These are phyloP conservation scores for Pseudocercospora pini-densiflorae DNA, from an alignment of 2,329 filamentous ascomycete species.

Conservation along the genomic window DNA sequence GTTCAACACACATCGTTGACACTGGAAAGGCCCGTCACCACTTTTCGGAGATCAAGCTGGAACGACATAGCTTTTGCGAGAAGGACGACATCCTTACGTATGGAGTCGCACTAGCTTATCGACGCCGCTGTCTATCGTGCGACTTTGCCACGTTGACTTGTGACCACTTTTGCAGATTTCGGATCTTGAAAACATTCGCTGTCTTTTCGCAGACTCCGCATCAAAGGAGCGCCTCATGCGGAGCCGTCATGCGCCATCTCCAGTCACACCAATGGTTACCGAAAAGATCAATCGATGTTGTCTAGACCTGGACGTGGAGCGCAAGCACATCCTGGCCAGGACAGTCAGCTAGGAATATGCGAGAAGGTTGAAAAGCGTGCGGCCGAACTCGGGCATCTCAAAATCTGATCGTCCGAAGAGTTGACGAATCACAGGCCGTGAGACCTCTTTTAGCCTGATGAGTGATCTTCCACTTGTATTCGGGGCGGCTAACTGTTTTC, in stretches of 20 bases:
- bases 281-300: background rate
- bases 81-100: background rate
- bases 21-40: background rate
- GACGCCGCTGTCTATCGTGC: background rate
- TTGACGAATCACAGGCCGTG: background rate
- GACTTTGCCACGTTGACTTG: background rate
- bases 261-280: background rate
- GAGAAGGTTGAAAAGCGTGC: background rate
- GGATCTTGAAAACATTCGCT: background rate
- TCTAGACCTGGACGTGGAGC: background rate
- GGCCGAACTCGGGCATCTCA: slow-evolving; percentile 1
- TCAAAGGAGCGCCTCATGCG: background rate
- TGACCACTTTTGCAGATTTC: background rate
- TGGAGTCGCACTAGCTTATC: slow-evolving; percentile 1
- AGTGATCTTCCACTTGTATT: background rate
- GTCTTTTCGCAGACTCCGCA: background rate
- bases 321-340: background rate
- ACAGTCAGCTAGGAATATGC: background rate
- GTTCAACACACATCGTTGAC: background rate
- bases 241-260: background rate
- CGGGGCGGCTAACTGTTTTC: background rate
- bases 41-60: background rate
- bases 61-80: background rate
- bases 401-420: background rate
- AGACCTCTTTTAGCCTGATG: slow-evolving; percentile 30